Conservation (phyloP, 2,329 filamentous ascomycete species). For the Ambrosiella beaveri region DNA sequence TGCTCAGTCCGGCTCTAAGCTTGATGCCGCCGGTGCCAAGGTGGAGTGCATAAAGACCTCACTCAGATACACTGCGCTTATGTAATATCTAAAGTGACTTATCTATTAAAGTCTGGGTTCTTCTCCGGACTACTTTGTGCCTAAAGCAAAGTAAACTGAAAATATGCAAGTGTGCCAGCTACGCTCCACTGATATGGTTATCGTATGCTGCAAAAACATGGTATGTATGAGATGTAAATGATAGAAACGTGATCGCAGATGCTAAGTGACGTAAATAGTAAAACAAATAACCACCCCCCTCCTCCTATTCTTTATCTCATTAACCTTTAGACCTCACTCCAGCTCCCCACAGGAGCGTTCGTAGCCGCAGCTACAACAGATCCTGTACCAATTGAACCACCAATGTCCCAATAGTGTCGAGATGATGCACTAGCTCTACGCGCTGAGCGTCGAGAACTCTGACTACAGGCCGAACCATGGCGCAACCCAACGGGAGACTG, state of each 20-base stretch:
- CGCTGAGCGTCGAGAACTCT: constrained; percentile 62
- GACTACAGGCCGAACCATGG: constrained; percentile 57
- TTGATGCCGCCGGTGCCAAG: constrained; percentile 45
- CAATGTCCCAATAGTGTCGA: constrained; percentile 84
- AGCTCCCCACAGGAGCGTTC: constrained; percentile 53
- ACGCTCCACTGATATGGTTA: background rate
- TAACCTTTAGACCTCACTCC: constrained; percentile 49
- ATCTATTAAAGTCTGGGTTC: too few relatives aligned
- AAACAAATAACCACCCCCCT: background rate
- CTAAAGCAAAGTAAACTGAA: background rate
- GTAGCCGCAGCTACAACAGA: constrained; percentile 37
- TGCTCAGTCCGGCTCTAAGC: constrained; percentile 38
- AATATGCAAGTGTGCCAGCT: background rate
- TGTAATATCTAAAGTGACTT: too few relatives aligned
- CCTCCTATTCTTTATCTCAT: background rate
- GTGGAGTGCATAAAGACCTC: background rate
- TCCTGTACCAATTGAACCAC: constrained; percentile 60
- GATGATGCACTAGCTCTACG: constrained; percentile 53
- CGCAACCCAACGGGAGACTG: constrained; percentile 30
- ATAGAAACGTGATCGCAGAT: background rate
- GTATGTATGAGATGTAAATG: background rate
- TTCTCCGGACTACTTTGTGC: too few relatives aligned
- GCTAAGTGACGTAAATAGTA: background rate
- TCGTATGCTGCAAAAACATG: background rate
- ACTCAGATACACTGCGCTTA: too few relatives aligned